Evolutionary conservation across 179 eudicot genomes (phyloP), one percentile per base, ranked within the genome.

Genomic region (Vitellaria paradoxa): DNA sequence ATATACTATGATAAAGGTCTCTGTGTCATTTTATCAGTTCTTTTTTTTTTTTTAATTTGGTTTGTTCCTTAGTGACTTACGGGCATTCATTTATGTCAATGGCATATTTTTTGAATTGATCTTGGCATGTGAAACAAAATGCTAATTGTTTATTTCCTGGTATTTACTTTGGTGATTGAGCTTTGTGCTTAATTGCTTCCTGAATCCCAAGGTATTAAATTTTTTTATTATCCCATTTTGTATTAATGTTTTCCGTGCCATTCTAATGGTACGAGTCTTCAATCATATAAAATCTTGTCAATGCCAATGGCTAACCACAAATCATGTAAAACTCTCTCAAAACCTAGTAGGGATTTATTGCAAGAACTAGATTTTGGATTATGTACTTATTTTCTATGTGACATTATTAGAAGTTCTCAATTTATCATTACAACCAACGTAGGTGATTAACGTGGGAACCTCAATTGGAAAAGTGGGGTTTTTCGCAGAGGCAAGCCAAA

Each of bases 401-500:
- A 72, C n/a, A 7, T 6, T 40, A 6, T 23, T 55, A 17, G 8
- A 17, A 7, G 50, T 21, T 52, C 78, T 75, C 17, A 49, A 49
- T 6, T 26, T 64, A 30, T 42, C 50, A n/a, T 55, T 71, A 11
- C 63, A 30, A 6, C 7, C 60, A 46, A 47, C 82, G 75, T 75
- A 96, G 99, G 99, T 96, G 74, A 80, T 89, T 75, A 96, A 96
- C 80, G 92, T 89, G 73, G 99, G 97, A 68, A 96, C 99, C n/a
- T 96, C 99, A 47, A 88, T 96, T 53, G 96, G 92, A 62, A 94
- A 88, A 81, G 84, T 94, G 78, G 99, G 99, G 18, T 91, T 96
- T 88, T 81, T 91, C 80, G 99, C 97, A 71, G 85, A 84, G 65
- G 68, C 65, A 77, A 77, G 86, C 84, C 80, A 86, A 72, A 94